Percentiles rank a stretch among this genome's conserved stretches.
These are phyloP conservation scores for Heritiera fomes DNA, from an alignment of 345 rosid species.

Conservation along the genomic window DNA sequence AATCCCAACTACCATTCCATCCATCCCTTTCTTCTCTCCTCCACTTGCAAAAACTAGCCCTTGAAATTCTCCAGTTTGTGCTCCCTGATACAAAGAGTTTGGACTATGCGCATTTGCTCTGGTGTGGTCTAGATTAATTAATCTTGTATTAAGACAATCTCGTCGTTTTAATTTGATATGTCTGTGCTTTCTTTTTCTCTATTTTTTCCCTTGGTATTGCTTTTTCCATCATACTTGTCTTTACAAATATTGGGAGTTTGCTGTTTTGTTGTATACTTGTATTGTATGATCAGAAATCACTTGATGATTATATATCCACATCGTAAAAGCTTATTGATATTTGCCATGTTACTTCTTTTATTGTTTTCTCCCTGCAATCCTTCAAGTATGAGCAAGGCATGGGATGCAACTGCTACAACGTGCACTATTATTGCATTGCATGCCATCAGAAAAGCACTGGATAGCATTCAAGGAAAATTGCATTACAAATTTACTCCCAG, in stretches of 20 bases:
- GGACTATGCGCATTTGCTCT: neutral
- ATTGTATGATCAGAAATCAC: too few species aligned
- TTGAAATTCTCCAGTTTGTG: neutral
- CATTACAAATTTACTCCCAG: neutral
- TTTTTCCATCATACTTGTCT: neutral
- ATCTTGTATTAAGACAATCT: too few species aligned
- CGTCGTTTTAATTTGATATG: neutral
- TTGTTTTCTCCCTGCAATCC: too few species aligned
- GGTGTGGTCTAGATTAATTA: neutral
- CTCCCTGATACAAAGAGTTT: neutral
- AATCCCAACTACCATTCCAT: constrained; percentile 32
- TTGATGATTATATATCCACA: too few species aligned
- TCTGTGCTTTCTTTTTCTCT: too few species aligned
- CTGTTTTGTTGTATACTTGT: too few species aligned
- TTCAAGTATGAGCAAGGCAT: too few species aligned
- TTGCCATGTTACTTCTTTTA: neutral
- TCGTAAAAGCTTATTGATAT: neutral
- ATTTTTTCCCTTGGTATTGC: too few species aligned
- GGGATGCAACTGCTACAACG: neutral
- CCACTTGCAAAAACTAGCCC: constrained; percentile 31
- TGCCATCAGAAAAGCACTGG: neutral
- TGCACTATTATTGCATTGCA: neutral
- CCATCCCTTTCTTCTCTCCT: constrained; percentile 36
- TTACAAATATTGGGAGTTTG: neutral
- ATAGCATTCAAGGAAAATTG: neutral